Evolutionary conservation across 2,329 filamentous ascomycete species (phyloP), one percentile per base, ranked within the genome.

Genomic region (Lachnellula hyalina): DNA sequence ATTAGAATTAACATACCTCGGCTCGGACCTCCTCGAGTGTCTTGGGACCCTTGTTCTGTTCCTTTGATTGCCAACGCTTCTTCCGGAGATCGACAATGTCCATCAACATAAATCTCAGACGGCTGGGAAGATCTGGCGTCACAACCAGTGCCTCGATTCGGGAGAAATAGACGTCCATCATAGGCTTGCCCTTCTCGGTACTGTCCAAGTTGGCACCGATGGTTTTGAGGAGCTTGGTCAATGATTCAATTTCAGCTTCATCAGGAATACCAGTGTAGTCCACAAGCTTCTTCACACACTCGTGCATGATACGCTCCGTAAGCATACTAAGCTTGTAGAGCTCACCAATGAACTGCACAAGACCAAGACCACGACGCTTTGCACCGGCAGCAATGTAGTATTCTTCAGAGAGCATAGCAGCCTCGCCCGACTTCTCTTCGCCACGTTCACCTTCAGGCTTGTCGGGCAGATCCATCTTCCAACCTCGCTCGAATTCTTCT

Each of bases 291-390:
- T 91, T 87, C 28, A 99, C 91, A 81, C 94, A 99, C 74, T 96
- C 90, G 77, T 99, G 93, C 94, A 99, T 99, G 75, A 99, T 99
- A 72, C 93, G 89, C 73, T 96, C 90, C 58, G 94, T 99, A 73
- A 99, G 82, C 94, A 99, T 99, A 71, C 88, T 86, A 58, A 99
- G 85, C 80, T 97, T 99, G 84, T 96, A 99, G 46, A 99, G 84
- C 75, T 99, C 94, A 77, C 94, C 94, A 70, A 99, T 99, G 76
- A 99, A 99, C 75, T 96, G 93, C 61, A 99, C 93, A 21, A 99
- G 83, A 86, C 94, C 94, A 61, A 99, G 88, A 75, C 94, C 94
- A 73, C 91, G 89, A 75, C 94, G 87, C 80, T 99, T 99, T 68
- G 92, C 92, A 55, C 93, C 92, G 49, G 92, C 93, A 41, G 90